Evolutionary conservation across 1,284 basidiomycete species (phyloP).

Genomic region (Heterobasidion parviporum): DNA sequence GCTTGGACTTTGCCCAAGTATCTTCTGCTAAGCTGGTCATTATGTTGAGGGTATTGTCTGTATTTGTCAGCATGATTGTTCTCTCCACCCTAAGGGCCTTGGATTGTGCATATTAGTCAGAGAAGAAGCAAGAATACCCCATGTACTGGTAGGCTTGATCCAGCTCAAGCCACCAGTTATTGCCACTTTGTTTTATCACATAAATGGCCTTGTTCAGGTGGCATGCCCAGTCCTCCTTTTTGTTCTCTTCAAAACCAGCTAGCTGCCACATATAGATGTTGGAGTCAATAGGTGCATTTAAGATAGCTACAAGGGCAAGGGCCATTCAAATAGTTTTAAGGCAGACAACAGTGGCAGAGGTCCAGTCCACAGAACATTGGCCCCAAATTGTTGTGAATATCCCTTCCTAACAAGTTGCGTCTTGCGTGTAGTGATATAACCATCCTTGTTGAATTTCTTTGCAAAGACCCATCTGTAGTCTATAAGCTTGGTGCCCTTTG

Average conservation of each 20-base stretch:
- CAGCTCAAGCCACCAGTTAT: not conserved
- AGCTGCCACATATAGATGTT: not conserved
- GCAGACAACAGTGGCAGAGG: not conserved
- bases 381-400: not conserved
- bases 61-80: not conserved
- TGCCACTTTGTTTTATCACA: not conserved
- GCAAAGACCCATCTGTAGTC: not conserved
- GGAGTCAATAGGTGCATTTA: not conserved
- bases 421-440: not conserved
- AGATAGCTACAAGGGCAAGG: not conserved
- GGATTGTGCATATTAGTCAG: not conserved
- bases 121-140: not conserved
- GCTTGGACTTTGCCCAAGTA: no score
- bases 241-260: not conserved
- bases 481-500: not conserved
- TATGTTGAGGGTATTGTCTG: no score
- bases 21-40: no score
- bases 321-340: not conserved
- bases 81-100: not conserved
- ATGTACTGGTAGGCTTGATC: not conserved
- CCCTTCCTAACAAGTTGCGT: not conserved
- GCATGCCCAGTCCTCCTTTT: not conserved
- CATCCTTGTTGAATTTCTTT: not conserved
- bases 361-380: not conserved
- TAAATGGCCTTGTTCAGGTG: not conserved